Evolutionary conservation across 1,139 yeast species (phyloP), one percentile per base, ranked within the genome.

Genomic region (Yamadazyma conglobata): DNA sequence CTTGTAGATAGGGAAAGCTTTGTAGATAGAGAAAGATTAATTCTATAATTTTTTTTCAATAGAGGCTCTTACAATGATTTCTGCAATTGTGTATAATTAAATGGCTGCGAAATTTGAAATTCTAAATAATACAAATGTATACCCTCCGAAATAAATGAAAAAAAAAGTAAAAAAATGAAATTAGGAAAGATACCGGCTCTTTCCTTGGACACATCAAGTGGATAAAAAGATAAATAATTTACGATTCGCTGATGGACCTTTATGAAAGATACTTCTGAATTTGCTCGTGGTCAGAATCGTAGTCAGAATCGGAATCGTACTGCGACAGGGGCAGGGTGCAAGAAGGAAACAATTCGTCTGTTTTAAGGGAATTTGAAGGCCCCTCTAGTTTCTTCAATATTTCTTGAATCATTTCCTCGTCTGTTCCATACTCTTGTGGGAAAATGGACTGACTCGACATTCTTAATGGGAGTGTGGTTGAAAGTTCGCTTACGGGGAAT

Each of bases 211-310:
- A n/a, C n/a, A n/a, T n/a, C n/a, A n/a, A n/a, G n/a, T n/a, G n/a
- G n/a, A n/a, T n/a, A n/a, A n/a, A n/a, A n/a, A n/a, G n/a, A n/a
- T n/a, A n/a, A n/a, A n/a, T n/a, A n/a, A n/a, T n/a, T n/a, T n/a
- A n/a, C n/a, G n/a, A n/a, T n/a, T n/a, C n/a, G n/a, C n/a, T n/a
- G n/a, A n/a, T n/a, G n/a, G n/a, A n/a, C n/a, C n/a, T n/a, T n/a
- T n/a, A n/a, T n/a, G n/a, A n/a, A n/a, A 26, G 6, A 16, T 21
- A 25, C 10, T 23, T 12, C 11, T 31, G 18, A 15, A 43, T 43
- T 14, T 25, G 23, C 18, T 55, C 60, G 20, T 46, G 43, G 35
- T 56, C 64, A 0, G 60, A 52, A 30, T 52, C 58, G 26, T 30
- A 30, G 31, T 51, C 57, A 6, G 46, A 39, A 24, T 39, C 44